Percentiles rank a stretch among this genome's conserved stretches.
phyloP scores from a whole-genome alignment of 2,329 filamentous ascomycete genomes.

The Beauveria brongniartii region DNA sequence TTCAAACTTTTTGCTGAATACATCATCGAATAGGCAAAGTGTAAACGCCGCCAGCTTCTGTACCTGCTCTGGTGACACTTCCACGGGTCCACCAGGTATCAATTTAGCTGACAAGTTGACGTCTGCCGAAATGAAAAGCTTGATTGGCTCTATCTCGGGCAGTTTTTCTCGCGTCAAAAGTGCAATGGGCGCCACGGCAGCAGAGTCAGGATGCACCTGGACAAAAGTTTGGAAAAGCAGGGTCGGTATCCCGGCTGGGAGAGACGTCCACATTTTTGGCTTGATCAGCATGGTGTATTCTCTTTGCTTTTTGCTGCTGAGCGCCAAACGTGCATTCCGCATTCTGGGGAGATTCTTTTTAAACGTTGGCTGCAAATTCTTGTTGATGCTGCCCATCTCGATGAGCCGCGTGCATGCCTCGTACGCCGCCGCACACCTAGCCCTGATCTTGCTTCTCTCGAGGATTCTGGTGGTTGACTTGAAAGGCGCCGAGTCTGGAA shows the following conservation, averaged over 20 bases:
- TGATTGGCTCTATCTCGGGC: not conserved
- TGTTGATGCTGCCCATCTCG: conserved; percentile 59
- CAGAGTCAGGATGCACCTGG: not conserved
- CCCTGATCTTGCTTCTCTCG: conserved; percentile 62
- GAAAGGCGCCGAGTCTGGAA: conserved; percentile 70
- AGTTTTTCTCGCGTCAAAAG: not conserved
- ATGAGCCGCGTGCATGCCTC: conserved; percentile 67
- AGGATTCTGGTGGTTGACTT: conserved; percentile 55
- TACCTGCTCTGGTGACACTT: conserved; percentile 35
- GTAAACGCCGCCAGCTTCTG: conserved; percentile 63
- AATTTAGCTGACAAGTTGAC: not conserved
- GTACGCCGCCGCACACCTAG: conserved; percentile 86
- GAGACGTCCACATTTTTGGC: conserved; percentile 60
- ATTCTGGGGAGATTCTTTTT: conserved; percentile 65
- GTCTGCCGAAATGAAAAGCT: not conserved
- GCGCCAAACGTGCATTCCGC: conserved; percentile 78
- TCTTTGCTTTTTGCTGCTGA: conserved; percentile 68
- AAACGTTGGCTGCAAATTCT: conserved; percentile 65
- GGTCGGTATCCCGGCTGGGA: conserved; percentile 33
- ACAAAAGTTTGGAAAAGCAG: conserved; percentile 42
- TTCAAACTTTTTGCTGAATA: conserved; percentile 84
- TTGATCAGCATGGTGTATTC: conserved; percentile 74
- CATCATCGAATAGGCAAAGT: conserved; percentile 65
- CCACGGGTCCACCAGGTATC: conserved; percentile 32
- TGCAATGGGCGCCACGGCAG: not conserved